These are phyloP conservation scores for Macadamia tetraphylla DNA, from an alignment of 164 flowering plant species.

Conservation along the genomic window DNA sequence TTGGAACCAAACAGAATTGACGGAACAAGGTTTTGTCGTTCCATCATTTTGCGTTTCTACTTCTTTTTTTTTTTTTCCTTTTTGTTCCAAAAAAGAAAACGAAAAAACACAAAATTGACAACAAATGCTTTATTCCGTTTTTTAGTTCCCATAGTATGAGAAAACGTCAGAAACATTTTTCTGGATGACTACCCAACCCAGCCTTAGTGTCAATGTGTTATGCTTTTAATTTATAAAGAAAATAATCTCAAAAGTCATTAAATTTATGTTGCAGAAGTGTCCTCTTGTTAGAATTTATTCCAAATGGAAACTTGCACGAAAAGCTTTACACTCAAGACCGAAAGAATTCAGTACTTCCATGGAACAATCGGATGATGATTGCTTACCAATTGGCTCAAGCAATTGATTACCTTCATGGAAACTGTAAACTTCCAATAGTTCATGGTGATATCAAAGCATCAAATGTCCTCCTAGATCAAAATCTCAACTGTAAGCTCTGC, in stretches of 20 bases:
- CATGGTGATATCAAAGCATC: constrained; percentile 82
- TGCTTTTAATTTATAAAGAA: too few species aligned
- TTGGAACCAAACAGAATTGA: too few species aligned
- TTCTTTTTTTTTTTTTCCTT: too few species aligned
- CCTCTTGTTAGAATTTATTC: constrained; percentile 53
- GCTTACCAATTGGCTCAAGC: constrained; percentile 64
- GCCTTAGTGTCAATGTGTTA: too few species aligned
- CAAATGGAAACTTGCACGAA: constrained; percentile 58
- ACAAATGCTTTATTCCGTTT: too few species aligned
- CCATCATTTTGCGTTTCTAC: too few species aligned
- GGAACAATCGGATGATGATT: constrained; percentile 51
- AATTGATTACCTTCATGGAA: constrained; percentile 58
- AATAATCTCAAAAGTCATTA: constrained; percentile 1
- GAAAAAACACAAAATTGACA: too few species aligned
- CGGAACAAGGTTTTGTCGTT: too few species aligned
- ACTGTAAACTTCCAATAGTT: constrained; percentile 45
- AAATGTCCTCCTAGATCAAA: constrained; percentile 59
- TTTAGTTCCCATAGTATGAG: too few species aligned
- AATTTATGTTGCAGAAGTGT: constrained; percentile 38
- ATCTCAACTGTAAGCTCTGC: constrained; percentile 57
- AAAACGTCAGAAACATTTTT: too few species aligned
- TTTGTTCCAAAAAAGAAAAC: too few species aligned
- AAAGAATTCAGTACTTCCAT: constrained; percentile 24
- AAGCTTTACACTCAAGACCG: constrained; percentile 6
- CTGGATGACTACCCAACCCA: too few species aligned